Base-by-base conservation (phyloP, 805 yeast genomes). In the Pichia phayaonensis region DNA sequence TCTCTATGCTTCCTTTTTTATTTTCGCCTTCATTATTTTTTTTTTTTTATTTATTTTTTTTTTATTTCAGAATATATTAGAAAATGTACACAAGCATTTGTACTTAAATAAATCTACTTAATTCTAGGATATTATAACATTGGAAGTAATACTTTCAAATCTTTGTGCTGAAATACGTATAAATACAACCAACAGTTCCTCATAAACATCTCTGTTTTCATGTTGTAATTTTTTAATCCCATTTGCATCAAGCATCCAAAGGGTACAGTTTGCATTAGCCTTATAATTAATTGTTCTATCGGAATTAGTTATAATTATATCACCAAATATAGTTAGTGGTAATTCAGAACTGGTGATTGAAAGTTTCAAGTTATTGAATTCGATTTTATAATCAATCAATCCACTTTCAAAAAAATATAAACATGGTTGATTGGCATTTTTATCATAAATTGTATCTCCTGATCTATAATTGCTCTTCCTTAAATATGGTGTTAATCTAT, bases 271-370 rank as follows among this genome's bases (percentile, higher is more conserved):
- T 38, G 62, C 67, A 29, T 55, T 53, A 0, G 81, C 72, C 51
- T 55, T 61, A 44, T 75, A 73, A 50, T 70, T 74, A n/a, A 68
- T 65, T 21, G 65, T 58, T 46, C 73, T 63, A 48, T 78, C 69
- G 49, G 70, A 69, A 23, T 64, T 58, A 2, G 70, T 67, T 26
- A 55, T 57, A 13, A 60, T 69, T 44, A 79, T 58, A 55, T 85
- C 89, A 2, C 95, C 94, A 64, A 84, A 84, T 1, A 86, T 78
- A 0, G 92, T 84, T 52, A 85, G 77, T 5, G 94, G 89, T 48
- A 86, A 73, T 34, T 85, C 80, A 18, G 61, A 56, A 51, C 67
- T 57, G 22, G 59, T 58, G n/a, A 64, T 58, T 15, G 49, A 45
- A 31, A 64, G 61, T 12, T 63, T 57, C 47, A 61, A 54, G 42